Evolutionary conservation across 805 yeast species (phyloP).

Genomic region (Ogataea ramenticola): DNA sequence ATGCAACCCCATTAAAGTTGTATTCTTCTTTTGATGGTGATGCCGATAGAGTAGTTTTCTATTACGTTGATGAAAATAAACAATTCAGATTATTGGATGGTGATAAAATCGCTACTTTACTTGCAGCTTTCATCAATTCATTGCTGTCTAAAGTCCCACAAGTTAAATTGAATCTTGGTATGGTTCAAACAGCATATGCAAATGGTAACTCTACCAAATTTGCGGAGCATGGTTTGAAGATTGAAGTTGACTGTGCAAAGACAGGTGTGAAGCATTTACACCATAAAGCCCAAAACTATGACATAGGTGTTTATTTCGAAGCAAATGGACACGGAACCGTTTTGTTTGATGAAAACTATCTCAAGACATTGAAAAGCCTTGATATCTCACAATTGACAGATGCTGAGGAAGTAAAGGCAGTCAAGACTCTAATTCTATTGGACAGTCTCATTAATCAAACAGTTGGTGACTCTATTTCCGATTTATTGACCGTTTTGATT

Average conservation of each 20-base stretch:
- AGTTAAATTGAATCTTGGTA: slow-evolving; percentile 48
- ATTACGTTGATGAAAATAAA: slow-evolving; percentile 35
- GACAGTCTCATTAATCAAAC: slow-evolving; percentile 84
- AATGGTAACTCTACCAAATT: slow-evolving; percentile 85
- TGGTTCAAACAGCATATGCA: slow-evolving; percentile 97
- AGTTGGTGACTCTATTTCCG: slow-evolving; percentile 98
- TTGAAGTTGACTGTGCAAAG: slow-evolving; percentile 84
- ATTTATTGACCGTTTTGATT: slow-evolving; percentile 68
- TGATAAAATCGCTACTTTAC: slow-evolving; percentile 83
- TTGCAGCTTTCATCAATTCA: slow-evolving; percentile 56
- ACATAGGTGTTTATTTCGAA: slow-evolving; percentile 91
- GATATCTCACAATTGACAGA: slow-evolving; percentile 23
- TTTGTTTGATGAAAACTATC: slow-evolving; percentile 54
- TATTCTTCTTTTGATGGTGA: slow-evolving; percentile 94
- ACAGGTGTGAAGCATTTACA: slow-evolving; percentile 97
- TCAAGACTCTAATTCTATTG: slow-evolving; percentile 50
- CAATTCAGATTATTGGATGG: slow-evolving; percentile 72
- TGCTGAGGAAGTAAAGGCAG: slow-evolving; percentile 40
- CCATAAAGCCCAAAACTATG: slow-evolving; percentile 80
- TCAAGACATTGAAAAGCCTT: slow-evolving; percentile 31
- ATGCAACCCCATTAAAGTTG: slow-evolving; percentile 37
- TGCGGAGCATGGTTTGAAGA: slow-evolving; percentile 47
- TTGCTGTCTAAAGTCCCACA: slow-evolving; percentile 41
- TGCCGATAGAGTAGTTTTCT: slow-evolving; percentile 90
- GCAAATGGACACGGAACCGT: slow-evolving; percentile 99